These are phyloP conservation scores for Candida ulmi DNA, from an alignment of 805 yeast genomes.

Conservation along the genomic window DNA sequence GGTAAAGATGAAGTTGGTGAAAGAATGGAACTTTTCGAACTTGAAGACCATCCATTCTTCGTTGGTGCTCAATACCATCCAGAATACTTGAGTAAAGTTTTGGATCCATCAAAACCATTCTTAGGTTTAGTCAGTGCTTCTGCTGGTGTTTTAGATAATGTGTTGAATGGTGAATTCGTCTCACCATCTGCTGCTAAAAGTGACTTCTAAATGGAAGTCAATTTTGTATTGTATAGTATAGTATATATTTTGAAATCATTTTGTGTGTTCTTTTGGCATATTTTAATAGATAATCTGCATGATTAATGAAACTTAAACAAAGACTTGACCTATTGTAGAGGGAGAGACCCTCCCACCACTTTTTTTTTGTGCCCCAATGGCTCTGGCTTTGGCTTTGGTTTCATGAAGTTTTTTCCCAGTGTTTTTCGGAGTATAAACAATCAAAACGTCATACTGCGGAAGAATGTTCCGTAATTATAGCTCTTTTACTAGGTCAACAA, in stretches of 20 bases:
- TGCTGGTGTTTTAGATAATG: conserved; percentile 70
- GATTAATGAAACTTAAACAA: background rate
- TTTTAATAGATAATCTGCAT: background rate
- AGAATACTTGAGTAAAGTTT: conserved; percentile 91
- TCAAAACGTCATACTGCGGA: too few relatives aligned
- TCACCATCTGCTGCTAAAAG: conserved; percentile 13
- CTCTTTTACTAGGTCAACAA: too few relatives aligned
- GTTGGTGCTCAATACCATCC: conserved; percentile 99
- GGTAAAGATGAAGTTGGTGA: conserved; percentile 88
- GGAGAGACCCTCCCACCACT: too few relatives aligned
- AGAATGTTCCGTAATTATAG: too few relatives aligned
- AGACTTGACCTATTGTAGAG: too few relatives aligned
- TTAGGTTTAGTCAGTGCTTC: conserved; percentile 95
- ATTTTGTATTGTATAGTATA: background rate
- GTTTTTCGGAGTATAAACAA: too few relatives aligned
- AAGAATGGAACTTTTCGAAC: conserved; percentile 93
- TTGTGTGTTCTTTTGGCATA: background rate
- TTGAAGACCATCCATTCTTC: conserved; percentile 80
- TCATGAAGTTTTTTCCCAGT: too few relatives aligned
- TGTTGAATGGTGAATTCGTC: conserved; percentile 37
- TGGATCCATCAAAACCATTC: conserved; percentile 95
- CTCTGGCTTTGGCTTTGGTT: too few relatives aligned
- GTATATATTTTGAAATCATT: background rate
- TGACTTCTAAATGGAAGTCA: conserved; percentile 20
- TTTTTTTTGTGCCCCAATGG: too few relatives aligned